A percentile compares a stretch with the other conserved stretches of the same genome.
These are phyloP conservation scores for Graphiopsis chlorocephala DNA, from an alignment of 2,329 filamentous ascomycete genomes.

Conservation along the genomic window DNA sequence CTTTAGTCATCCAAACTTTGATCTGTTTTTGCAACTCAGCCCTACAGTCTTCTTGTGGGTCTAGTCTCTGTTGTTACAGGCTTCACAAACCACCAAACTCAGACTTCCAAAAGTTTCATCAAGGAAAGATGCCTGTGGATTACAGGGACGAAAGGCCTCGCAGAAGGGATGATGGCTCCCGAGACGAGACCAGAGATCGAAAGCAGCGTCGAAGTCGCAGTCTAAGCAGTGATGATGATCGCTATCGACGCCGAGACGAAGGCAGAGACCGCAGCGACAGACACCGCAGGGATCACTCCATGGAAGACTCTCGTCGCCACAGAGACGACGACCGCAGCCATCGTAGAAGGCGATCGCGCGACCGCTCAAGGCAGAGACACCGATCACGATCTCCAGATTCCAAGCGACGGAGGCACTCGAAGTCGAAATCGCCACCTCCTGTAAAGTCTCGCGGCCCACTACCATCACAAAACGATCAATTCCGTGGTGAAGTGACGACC, in stretches of 20 bases:
- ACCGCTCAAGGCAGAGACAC: constrained; percentile 23
- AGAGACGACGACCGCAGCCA: constrained; percentile 21
- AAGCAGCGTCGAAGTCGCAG: constrained; percentile 18
- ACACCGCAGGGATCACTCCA: neutral
- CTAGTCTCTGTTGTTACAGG: neutral
- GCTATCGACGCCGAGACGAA: constrained; percentile 9
- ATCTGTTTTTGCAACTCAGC: neutral
- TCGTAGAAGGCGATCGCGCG: constrained; percentile 26
- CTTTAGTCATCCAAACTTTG: neutral
- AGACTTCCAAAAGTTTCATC: neutral
- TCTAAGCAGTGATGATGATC: constrained; percentile 5
- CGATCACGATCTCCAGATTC: constrained; percentile 29
- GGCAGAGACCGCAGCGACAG: constrained; percentile 15
- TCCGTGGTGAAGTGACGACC: constrained; percentile 32
- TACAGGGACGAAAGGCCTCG: neutral
- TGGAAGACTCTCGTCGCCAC: constrained; percentile 9
- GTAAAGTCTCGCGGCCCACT: constrained; percentile 43
- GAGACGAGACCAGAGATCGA: constrained; percentile 9
- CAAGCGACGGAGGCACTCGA: constrained; percentile 37
- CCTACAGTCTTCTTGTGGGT: neutral
- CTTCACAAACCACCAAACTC: neutral
- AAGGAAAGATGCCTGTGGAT: neutral
- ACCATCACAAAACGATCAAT: constrained; percentile 48
- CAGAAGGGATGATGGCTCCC: constrained; percentile 8
- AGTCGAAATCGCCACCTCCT: constrained; percentile 33